Percentiles rank a stretch among this genome's conserved stretches.
Conservation (phyloP, 495 filamentous ascomycete species). For the Tuber umbilicatum region DNA sequence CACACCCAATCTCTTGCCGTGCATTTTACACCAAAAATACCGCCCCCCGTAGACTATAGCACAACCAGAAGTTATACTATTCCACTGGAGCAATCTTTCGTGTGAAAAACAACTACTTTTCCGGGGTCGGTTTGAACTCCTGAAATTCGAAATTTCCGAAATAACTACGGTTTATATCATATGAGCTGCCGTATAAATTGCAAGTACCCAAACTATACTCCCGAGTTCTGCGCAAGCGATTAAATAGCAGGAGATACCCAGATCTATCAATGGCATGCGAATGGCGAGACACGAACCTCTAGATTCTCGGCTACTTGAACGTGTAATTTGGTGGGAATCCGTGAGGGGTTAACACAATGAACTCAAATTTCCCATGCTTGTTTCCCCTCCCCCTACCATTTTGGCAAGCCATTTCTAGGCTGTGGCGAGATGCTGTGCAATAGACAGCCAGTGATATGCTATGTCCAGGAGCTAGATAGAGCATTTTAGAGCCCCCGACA, state of each 20-base stretch:
- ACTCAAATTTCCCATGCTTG: not conserved
- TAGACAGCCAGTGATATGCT: not conserved
- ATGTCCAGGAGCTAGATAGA: not conserved
- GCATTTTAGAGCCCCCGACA: not conserved
- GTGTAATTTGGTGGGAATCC: not conserved
- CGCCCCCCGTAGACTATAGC: not conserved
- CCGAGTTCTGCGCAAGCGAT: not conserved
- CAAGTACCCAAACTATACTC: not conserved
- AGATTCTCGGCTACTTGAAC: not conserved
- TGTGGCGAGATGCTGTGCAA: not conserved
- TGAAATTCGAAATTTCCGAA: not conserved
- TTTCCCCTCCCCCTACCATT: not conserved
- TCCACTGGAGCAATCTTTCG: not conserved
- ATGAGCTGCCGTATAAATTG: not conserved
- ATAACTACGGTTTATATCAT: not conserved
- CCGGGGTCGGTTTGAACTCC: not conserved
- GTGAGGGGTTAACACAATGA: not conserved
- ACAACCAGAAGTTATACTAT: not conserved
- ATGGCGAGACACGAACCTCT: not conserved
- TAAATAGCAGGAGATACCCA: not conserved
- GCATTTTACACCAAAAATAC: not conserved
- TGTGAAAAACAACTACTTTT: not conserved
- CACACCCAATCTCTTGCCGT: not conserved
- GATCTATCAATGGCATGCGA: not conserved
- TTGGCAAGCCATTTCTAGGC: not conserved